A percentile compares a stretch with the other conserved stretches of the same genome.
Evolutionary conservation across 2,329 filamentous ascomycete species (phyloP).

Genomic region (Pseudogymnoascus sp.): DNA sequence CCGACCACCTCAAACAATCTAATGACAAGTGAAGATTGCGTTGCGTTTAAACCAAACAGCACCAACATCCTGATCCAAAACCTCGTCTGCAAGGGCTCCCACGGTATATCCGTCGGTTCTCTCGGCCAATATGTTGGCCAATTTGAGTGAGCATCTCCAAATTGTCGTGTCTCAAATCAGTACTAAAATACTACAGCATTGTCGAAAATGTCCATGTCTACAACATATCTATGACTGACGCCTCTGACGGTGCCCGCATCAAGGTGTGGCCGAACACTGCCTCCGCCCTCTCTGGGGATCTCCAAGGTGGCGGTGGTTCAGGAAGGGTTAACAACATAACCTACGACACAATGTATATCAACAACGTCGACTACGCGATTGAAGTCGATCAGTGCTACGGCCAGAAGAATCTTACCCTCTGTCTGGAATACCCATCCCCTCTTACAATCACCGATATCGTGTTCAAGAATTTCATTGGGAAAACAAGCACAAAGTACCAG

Average conservation of each 20-base stretch:
- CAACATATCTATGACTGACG: constrained; percentile 42
- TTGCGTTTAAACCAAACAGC: constrained; percentile 59
- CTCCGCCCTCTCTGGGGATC: constrained; percentile 44
- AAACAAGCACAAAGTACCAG: constrained; percentile 39
- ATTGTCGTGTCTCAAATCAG: background rate
- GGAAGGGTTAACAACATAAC: constrained; percentile 61
- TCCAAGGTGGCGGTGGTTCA: constrained; percentile 46
- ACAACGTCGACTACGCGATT: constrained; percentile 60
- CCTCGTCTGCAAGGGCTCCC: constrained; percentile 53
- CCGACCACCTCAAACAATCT: background rate
- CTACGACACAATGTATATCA: constrained; percentile 53
- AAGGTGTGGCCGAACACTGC: constrained; percentile 57
- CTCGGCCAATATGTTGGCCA: constrained; percentile 49
- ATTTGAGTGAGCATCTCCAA: background rate
- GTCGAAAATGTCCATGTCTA: constrained; percentile 51
- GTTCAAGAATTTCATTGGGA: constrained; percentile 51
- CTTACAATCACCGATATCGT: constrained; percentile 50
- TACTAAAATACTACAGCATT: constrained; percentile 39
- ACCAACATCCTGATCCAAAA: constrained; percentile 54
- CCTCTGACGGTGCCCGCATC: constrained; percentile 54
- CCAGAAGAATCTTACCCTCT: constrained; percentile 55
- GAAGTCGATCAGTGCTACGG: constrained; percentile 62
- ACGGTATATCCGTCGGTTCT: constrained; percentile 56
- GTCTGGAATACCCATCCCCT: constrained; percentile 48
- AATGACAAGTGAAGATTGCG: constrained; percentile 40